phyloP scores from a whole-genome alignment of 2,329 filamentous ascomycete genomes.

The Aspergillus amoenus region DNA sequence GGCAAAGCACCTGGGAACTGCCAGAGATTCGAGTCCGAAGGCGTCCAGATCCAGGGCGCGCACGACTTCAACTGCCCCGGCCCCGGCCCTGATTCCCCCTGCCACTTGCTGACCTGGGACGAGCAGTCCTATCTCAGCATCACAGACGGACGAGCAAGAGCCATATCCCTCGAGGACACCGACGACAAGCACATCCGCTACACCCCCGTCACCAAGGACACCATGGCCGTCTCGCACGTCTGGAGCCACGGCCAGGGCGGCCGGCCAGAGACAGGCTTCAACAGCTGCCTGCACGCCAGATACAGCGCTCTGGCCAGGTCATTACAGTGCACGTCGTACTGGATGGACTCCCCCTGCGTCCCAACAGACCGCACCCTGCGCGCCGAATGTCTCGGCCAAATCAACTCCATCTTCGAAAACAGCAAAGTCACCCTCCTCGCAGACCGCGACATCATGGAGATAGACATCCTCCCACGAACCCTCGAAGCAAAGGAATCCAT shows the following conservation, averaged over 20 bases:
- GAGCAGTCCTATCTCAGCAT: slow-evolving; percentile 16
- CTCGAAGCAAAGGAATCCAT: slow-evolving; percentile 16
- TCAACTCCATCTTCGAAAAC: slow-evolving; percentile 23
- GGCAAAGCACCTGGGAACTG: slow-evolving; percentile 16
- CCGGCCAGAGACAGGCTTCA: slow-evolving; percentile 23
- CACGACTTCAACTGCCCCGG: slow-evolving; percentile 13
- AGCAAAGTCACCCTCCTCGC: slow-evolving; percentile 22
- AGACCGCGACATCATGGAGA: slow-evolving; percentile 26
- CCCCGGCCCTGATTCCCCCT: slow-evolving; percentile 1
- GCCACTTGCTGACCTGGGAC: slow-evolving; percentile 15
- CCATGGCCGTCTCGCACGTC: slow-evolving; percentile 25
- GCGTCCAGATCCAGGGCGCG: slow-evolving; percentile 16
- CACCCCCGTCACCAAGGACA: slow-evolving; percentile 6
- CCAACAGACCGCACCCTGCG: slow-evolving; percentile 22
- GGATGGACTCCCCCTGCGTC: slow-evolving; percentile 33
- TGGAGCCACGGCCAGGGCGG: slow-evolving; percentile 28
- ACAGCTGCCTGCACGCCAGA: slow-evolving; percentile 25
- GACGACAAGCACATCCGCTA: slow-evolving; percentile 10
- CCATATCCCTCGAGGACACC: slow-evolving; percentile 9
- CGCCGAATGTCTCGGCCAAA: slow-evolving; percentile 23
- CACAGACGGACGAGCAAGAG: slow-evolving; percentile 1
- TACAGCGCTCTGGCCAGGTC: slow-evolving; percentile 19
- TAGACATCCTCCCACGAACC: slow-evolving; percentile 19
- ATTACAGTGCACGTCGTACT: slow-evolving; percentile 27
- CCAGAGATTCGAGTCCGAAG: slow-evolving; percentile 18